Percentiles rank a stretch among this genome's conserved stretches.
These are phyloP conservation scores for Obba rivulosa DNA, from an alignment of 768 basidiomycete genomes.

Conservation along the genomic window DNA sequence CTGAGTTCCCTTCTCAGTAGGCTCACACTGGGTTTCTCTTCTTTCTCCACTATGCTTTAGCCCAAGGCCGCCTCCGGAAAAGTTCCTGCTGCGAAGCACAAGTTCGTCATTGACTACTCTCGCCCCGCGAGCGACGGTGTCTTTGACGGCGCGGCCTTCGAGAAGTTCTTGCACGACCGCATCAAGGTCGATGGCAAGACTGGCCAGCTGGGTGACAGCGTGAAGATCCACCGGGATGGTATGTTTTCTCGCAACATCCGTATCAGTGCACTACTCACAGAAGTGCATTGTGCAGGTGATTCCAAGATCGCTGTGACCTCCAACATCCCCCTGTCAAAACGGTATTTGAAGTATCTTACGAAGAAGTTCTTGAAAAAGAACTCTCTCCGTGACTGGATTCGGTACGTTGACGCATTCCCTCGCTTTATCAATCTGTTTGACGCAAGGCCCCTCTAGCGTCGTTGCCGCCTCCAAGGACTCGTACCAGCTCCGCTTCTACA, in stretches of 20 bases:
- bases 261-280: neutral
- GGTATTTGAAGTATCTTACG: conserved; percentile 97
- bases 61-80: conserved; percentile 56
- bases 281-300: conserved; percentile 41
- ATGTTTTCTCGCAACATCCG: conserved; percentile 13
- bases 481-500: conserved; percentile 95
- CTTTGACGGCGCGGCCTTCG: conserved; percentile 61
- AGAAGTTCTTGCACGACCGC: conserved; percentile 91
- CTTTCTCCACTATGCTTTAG: conserved; percentile 35
- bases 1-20: conserved; percentile 92
- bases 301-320: conserved; percentile 83
- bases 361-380: conserved; percentile 99
- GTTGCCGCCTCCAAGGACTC: conserved; percentile 91
- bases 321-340: conserved; percentile 89
- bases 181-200: conserved; percentile 92
- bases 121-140: conserved; percentile 65
- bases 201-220: conserved; percentile 84
- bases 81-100: conserved; percentile 53
- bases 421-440: conserved; percentile 4
- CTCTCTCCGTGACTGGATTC: conserved; percentile 92
- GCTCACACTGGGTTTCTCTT: conserved; percentile 48
- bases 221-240: conserved; percentile 89
- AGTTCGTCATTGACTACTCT: conserved; percentile 84
- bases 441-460: conserved; percentile 42
- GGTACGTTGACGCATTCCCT: conserved; percentile 35